Percentiles rank a stretch among this genome's conserved stretches.
These are phyloP conservation scores for Talaromyces wortmannii DNA, from an alignment of 495 filamentous ascomycete species.

Conservation along the genomic window DNA sequence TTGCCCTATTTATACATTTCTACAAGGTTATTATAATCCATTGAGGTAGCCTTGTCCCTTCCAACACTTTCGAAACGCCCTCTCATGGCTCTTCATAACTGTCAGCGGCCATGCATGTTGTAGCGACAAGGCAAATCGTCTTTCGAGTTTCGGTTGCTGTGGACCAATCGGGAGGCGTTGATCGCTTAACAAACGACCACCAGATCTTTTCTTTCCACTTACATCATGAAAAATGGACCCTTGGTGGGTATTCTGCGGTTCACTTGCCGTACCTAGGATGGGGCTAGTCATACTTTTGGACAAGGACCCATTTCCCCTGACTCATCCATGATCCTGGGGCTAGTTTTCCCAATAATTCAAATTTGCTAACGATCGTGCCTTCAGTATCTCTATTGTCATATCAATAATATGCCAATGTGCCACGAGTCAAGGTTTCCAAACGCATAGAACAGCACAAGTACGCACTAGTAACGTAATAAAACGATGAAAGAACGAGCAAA, in stretches of 20 bases:
- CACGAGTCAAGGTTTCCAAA: not conserved
- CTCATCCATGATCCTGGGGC: not conserved
- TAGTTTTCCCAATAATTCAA: not conserved
- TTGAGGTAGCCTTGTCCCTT: not conserved
- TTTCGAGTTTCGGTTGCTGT: not conserved
- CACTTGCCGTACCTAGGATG: not conserved
- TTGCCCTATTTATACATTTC: not conserved
- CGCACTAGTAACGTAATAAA: not conserved
- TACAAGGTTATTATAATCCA: not conserved
- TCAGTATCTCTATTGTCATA: too few relatives aligned
- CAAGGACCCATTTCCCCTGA: not conserved
- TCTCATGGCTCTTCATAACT: not conserved
- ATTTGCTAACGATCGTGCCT: not conserved
- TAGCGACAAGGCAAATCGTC: not conserved
- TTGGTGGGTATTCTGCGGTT: not conserved
- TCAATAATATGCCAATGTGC: not conserved
- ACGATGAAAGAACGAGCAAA: not conserved
- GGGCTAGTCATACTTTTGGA: not conserved
- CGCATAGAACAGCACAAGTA: not conserved
- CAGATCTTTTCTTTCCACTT: not conserved
- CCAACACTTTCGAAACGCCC: not conserved
- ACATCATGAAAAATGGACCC: too few relatives aligned
- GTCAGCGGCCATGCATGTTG: not conserved
- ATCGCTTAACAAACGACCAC: not conserved
- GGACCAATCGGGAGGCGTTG: not conserved